Base-by-base conservation (phyloP, 257 asterid species). In the Capsicum rhomboideum region DNA sequence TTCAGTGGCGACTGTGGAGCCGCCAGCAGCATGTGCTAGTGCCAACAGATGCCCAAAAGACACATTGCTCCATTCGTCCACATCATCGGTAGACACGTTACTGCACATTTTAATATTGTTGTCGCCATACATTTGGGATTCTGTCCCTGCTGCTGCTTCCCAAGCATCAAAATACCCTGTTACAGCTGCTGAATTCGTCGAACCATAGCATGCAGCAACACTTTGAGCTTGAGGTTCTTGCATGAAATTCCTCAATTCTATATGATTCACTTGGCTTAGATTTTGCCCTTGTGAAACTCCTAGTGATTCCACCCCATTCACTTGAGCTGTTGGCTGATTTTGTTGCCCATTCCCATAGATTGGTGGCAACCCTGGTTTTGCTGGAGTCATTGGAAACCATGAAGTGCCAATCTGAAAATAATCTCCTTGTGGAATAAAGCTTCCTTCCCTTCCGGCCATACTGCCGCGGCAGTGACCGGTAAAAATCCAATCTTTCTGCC, bases 381-480 rank as follows among this genome's bases (percentile, higher is more conserved):
- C 90, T 4, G 97, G 95, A 84, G 98, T 94, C 63, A 72, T 68
- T 12, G 97, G 95, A 71, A 93, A 75, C 99, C 97, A 85, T 18
- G 82, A 28, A 77, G 40, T 77, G 21, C 63, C 64, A 77, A 50
- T 77, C 46, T 28, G 82, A 77, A 26, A 50, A 17, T 77, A 26
- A 9, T 77, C 63, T 50, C 28, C 26, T 28, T 77, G 28, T 16
- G 82, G 49, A 77, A 77, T 50, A 26, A 88, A 72, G 40, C 82
- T 88, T 83, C 90, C 91, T 64, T 80, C 21, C 59, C 89, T 88
- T 7, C 53, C 84, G 37, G 90, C 95, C 97, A 92, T 94, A 66
- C 86, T 82, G 23, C 82, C 18, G 55, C 71, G 23, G 78, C 75
- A 83, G 84, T 83, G 88, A 87, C 88, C 21, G 85, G 86, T 85